Evolutionary conservation across 352 stramenopile genomes (phyloP).

Genomic region (Globisporangium recalcitrans): DNA sequence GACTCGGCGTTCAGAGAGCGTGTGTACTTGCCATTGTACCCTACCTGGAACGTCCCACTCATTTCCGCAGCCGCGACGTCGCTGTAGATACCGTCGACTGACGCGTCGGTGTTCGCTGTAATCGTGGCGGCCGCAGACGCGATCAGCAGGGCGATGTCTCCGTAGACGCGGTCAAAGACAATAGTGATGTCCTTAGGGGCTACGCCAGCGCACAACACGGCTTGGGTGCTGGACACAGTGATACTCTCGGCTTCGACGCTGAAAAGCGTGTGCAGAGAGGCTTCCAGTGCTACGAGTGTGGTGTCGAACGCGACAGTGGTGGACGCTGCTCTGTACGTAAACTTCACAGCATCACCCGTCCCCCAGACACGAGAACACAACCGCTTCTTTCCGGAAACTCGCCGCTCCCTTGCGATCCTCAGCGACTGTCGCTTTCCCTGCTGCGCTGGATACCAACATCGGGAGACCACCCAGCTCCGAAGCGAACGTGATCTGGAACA

Average conservation of each 20-base stretch:
- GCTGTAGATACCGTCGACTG: slow-evolving; percentile 57
- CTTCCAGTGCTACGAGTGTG: slow-evolving; percentile 28
- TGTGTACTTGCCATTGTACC: slow-evolving; percentile 57
- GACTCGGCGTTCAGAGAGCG: slow-evolving; percentile 65
- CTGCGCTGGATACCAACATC: slow-evolving; percentile 19
- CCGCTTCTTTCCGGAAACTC: slow-evolving; percentile 63
- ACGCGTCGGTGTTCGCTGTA: slow-evolving; percentile 26
- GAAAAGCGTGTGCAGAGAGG: slow-evolving; percentile 43
- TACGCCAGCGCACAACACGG: slow-evolving; percentile 32
- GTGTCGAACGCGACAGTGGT: slow-evolving; percentile 21
- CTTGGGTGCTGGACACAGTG: slow-evolving; percentile 41
- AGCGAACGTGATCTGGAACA: slow-evolving; percentile 59
- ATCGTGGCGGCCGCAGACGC: slow-evolving; percentile 16
- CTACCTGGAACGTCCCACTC: slow-evolving; percentile 78
- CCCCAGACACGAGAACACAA: slow-evolving; percentile 50
- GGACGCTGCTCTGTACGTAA: slow-evolving; percentile 18
- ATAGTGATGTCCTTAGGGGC: slow-evolving; percentile 37
- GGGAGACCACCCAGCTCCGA: slow-evolving; percentile 43
- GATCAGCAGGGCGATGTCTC: slow-evolving; percentile 33
- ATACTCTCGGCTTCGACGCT: slow-evolving; percentile 53
- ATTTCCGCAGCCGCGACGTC: slow-evolving; percentile 39
- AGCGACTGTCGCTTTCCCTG: slow-evolving; percentile 20
- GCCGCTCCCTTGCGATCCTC: slow-evolving; percentile 31
- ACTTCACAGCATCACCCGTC: slow-evolving; percentile 26
- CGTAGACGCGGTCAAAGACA: slow-evolving; percentile 60